These are phyloP conservation scores for Phytopythium litorale DNA, from an alignment of 352 stramenopile species.

Conservation along the genomic window DNA sequence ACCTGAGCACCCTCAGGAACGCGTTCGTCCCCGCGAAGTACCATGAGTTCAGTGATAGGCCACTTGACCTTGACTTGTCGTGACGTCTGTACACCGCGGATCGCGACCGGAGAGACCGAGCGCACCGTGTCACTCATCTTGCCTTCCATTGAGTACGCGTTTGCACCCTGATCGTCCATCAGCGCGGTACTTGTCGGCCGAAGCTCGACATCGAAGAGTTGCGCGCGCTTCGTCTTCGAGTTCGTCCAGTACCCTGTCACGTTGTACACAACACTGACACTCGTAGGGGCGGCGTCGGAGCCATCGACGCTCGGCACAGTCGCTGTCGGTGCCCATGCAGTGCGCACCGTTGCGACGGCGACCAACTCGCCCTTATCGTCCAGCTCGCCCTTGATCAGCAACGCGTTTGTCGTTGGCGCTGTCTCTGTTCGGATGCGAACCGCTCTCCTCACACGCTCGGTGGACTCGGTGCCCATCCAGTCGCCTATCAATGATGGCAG, in stretches of 20 bases:
- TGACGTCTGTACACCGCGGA: slow-evolving; percentile 64
- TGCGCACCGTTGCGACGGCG: slow-evolving; percentile 43
- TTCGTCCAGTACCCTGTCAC: slow-evolving; percentile 76
- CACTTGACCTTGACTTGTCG: slow-evolving; percentile 61
- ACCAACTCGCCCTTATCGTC: slow-evolving; percentile 71
- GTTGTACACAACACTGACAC: slow-evolving; percentile 27
- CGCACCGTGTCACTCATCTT: slow-evolving; percentile 62
- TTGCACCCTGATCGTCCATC: slow-evolving; percentile 16
- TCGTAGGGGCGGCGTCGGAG: slow-evolving; percentile 3
- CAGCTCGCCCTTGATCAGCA: slow-evolving; percentile 60
- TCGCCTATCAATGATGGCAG: slow-evolving; percentile 43
- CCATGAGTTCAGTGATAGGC: slow-evolving; percentile 68
- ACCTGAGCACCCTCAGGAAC: slow-evolving; percentile 70
- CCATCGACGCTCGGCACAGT: neutral
- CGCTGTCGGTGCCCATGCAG: slow-evolving; percentile 39
- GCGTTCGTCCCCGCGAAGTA: slow-evolving; percentile 69
- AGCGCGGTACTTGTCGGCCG: slow-evolving; percentile 23
- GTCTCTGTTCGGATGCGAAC: slow-evolving; percentile 66
- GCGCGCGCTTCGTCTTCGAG: slow-evolving; percentile 54
- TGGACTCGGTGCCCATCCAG: slow-evolving; percentile 75
- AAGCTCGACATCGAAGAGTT: slow-evolving; percentile 78
- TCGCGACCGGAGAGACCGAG: slow-evolving; percentile 39
- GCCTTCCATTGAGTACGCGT: slow-evolving; percentile 49
- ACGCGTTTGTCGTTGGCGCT: slow-evolving; percentile 36
- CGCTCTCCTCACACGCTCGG: slow-evolving; percentile 56